Base-by-base conservation (phyloP, 163 green algal genomes). In the Dunaliella salina region DNA sequence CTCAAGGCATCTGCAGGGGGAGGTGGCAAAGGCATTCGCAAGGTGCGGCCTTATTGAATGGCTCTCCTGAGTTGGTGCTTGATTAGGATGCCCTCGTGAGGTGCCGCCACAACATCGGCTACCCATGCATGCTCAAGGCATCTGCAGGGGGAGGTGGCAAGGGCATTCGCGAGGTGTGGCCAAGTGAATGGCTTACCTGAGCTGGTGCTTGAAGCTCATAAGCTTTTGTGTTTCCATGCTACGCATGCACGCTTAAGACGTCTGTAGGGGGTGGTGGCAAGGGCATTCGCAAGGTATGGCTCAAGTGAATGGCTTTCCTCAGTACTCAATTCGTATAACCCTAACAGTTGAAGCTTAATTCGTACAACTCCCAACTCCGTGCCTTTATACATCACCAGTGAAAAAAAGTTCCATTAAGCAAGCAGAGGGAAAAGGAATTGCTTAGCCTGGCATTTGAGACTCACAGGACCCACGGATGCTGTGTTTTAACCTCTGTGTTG, bases 111-210 rank as follows among this genome's bases (percentile, higher is more conserved):
- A 50, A 57, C 46, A 98, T 91, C 83, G 95, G 96, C 63, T 99
- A 98, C 92, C 97, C 97, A 24, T 90, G 97, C 63, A 99, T 99
- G 97, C 94, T 99, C 83, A 99, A 99, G 90, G 97, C 97, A 0
- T 90, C 83, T 0, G 98, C 96, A 96, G 97, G 97, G 57, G 97
- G 97, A 33, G 97, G 97, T 75, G 97, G 97, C 90, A 99, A 99
- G 89, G 97, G 97, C 86, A 99, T 99, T 87, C 92, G 97, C 59
- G 97, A 96, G 91, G 96, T 98, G 79, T 22, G 87, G n/a, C n/a
- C n/a, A n/a, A n/a, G n/a, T n/a, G n/a, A n/a, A n/a, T n/a, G n/a
- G n/a, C 63, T 78, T 78, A 78, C 63, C 63, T 78, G 22, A 78
- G 63, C 25, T 78, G 63, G 22, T 24, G 20, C 25, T 20, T 24